Conservation (phyloP, 371 early-diverging fungal species). For the Polyrhizophydium stewartii region DNA sequence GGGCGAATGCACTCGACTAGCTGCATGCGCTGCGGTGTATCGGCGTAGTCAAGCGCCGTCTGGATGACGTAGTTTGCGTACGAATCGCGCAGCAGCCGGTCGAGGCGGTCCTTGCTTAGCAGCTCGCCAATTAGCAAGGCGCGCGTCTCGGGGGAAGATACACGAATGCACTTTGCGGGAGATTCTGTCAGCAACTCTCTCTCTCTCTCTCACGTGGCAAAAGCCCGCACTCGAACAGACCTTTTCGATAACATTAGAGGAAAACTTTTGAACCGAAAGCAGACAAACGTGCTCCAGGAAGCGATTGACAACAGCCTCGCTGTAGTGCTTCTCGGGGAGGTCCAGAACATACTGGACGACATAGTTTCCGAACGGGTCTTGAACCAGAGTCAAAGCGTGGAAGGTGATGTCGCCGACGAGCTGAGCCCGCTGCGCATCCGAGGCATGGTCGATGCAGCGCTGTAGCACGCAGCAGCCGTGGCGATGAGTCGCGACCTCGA, state of each 20-base stretch:
- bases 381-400: constrained; percentile 73
- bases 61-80: constrained; percentile 92
- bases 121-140: constrained; percentile 68
- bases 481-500: constrained; percentile 88
- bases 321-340: constrained; percentile 58
- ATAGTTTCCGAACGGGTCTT: constrained; percentile 97
- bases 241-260: constrained; percentile 91
- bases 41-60: constrained; percentile 85
- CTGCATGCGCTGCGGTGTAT: constrained; percentile 63
- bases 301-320: constrained; percentile 66
- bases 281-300: constrained; percentile 73
- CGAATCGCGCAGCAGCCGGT: constrained; percentile 76
- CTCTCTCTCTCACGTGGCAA: too few species aligned
- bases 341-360: constrained; percentile 97
- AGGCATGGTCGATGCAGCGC: constrained; percentile 89
- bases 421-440: constrained; percentile 51
- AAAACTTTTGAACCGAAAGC: constrained; percentile 86
- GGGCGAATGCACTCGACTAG: constrained; percentile 76
- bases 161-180: constrained; percentile 69
- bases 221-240: constrained; percentile 17
- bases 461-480: constrained; percentile 98
- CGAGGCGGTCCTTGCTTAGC: constrained; percentile 59
- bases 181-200: not conserved
- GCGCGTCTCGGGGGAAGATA: constrained; percentile 66
- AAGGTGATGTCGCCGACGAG: constrained; percentile 44